phyloP scores from a whole-genome alignment of 176 grass and related monocot genomes.

The Rhynchospora tenuis region DNA sequence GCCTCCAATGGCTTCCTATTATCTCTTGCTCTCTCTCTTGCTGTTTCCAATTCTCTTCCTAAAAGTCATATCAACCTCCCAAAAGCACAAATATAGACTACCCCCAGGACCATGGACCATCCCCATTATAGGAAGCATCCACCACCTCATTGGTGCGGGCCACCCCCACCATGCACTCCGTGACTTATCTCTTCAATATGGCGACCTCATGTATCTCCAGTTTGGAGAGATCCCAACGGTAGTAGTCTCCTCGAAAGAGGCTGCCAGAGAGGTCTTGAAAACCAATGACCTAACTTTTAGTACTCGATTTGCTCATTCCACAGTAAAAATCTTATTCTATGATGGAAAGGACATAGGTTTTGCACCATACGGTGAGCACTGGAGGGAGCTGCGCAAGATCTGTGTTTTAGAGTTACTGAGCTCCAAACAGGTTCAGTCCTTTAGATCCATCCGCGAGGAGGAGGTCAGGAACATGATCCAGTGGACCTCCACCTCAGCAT shows the following conservation, averaged over 20 bases:
- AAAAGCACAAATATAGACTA: neutral
- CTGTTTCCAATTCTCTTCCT: neutral
- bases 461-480: neutral
- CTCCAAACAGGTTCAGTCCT: slow-evolving; percentile 8
- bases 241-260: slow-evolving; percentile 26
- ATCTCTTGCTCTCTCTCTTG: neutral
- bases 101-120: slow-evolving; percentile 25
- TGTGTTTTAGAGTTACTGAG: slow-evolving; percentile 31
- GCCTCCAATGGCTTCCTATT: neutral
- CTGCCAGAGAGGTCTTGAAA: slow-evolving; percentile 25
- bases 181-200: slow-evolving; percentile 2
- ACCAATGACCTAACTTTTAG: slow-evolving; percentile 20
- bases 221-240: slow-evolving; percentile 27
- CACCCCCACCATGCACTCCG: slow-evolving; percentile 15
- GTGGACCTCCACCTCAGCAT: neutral
- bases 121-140: slow-evolving; percentile 28
- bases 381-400: slow-evolving; percentile 34
- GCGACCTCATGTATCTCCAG: slow-evolving; percentile 30
- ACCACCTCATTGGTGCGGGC: slow-evolving; percentile 15
- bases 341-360: slow-evolving; percentile 19
- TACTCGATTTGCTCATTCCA: slow-evolving; percentile 2
- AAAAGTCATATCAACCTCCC: neutral
- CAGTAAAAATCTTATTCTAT: neutral
- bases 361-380: slow-evolving; percentile 28
- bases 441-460: slow-evolving; percentile 6